Evolutionary conservation across 345 rosid species (phyloP), one percentile per base, ranked within the genome.

Genomic region (Firmiana major): DNA sequence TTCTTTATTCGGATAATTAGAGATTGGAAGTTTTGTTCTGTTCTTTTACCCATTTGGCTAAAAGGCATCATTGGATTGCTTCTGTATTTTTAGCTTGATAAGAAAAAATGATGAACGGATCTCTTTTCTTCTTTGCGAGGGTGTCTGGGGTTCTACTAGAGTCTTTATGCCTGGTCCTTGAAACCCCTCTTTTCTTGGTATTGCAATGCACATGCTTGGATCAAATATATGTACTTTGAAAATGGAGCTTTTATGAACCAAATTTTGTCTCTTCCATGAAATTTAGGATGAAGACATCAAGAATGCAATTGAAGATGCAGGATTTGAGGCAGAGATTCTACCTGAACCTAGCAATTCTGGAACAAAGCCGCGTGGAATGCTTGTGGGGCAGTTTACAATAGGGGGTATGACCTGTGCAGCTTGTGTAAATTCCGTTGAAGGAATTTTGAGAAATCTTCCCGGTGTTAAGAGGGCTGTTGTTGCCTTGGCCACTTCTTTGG

Each of bases 401-500:
- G 93, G 97, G 63, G 99, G 99, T 48, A 97, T 97, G 99, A 93
- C 98, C 3, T 94, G 97, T 85, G 97, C 98, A 38, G 95, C 97
- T 72, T 97, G 99, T 77, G 99, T 94, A 60, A 92, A 91, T 82
- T 94, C 97, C 0, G 95, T 97, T 59, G 99, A 97, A 88, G 92
- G 93, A 3, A 94, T 97, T 83, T 83, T 97, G 69, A 89, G 86
- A 85, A 75, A 85, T 82, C 91, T 90, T 84, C 97, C 97, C 73
- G 99, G 99, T 55, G 99, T 97, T 11, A 88, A 89, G 71, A 85
- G 90, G 81, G 98, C 98, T 3, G 97, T 90, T 8, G 97, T 97
- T 60, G 95, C 98, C 2, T 86, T 97, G 82, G 90, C 99, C 71
- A 97, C 99, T 43, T 89, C 98, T 11, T 79, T 97, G 76, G 98